Base-by-base conservation (phyloP, 2,329 filamentous ascomycete species). In the Stagonosporopsis chrysanthemi region DNA sequence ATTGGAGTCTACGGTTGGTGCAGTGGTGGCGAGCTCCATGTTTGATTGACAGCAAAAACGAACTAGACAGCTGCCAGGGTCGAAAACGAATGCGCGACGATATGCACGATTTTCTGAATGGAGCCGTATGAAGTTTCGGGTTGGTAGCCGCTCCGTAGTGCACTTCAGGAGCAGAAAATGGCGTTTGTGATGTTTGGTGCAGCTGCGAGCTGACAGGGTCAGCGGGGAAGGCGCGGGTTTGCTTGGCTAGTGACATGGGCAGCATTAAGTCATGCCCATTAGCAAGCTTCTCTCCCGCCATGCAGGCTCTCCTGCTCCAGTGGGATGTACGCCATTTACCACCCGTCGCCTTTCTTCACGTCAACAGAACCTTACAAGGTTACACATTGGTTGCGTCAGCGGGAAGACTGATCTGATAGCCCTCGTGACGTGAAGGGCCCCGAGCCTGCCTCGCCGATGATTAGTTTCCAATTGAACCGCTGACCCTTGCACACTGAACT, bases 11-110 rank as follows among this genome's bases (percentile, higher is more conserved):
- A 44, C 35, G 53, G 45, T 38, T 43, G 52, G 44, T 55, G 51
- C 53, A 52, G 59, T 56, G 61, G 66, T 62, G 59, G 52, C 38
- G 29, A 51, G 45, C 56, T 35, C 49, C 43, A 52, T 38, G 58
- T 59, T 41, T 57, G 44, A 62, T 39, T 28, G 56, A 40, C 31
- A 43, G 51, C 31, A 29, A 44, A 50, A 49, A 47, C 50, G 28
- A 52, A 17, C 41, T 57, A 49, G 44, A 38, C 49, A 49, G 56
- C 46, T 47, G 68, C 61, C 50, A 59, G 64, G 62, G 58, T 56
- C 52, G 43, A 58, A 45, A 45, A 44, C 9, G 39, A 57, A 9
- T 22, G 48, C 31, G 43, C 42, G 29, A 44, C 29, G 43, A 39
- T 33, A 52, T 57, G 54, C 54, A 60, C 48, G 50, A 52, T 44